Evolutionary conservation across 805 yeast species (phyloP).

Genomic region (Zygoascus bituminiphila): DNA sequence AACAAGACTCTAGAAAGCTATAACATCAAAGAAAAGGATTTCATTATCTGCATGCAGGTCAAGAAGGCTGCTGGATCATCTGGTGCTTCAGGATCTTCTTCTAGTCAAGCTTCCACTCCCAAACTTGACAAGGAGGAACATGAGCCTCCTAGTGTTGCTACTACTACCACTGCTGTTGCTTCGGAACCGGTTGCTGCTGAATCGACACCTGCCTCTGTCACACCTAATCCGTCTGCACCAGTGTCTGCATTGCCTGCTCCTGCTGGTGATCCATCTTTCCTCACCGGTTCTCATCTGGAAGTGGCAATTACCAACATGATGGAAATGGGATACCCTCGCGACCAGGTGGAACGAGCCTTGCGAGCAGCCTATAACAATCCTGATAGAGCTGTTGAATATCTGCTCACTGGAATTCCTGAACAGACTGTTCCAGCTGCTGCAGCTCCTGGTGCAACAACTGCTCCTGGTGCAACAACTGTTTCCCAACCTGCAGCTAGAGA

Average conservation of each 20-base stretch:
- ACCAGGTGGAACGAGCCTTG: conserved; percentile 81
- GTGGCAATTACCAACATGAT: conserved; percentile 72
- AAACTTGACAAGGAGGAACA: conserved; percentile 17
- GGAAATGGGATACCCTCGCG: conserved; percentile 93
- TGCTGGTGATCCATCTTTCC: conserved; percentile 33
- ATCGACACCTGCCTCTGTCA: conserved; percentile 16
- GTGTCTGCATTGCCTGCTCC: conserved; percentile 24
- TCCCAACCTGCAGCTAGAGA: conserved; percentile 1
- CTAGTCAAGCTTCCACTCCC: conserved; percentile 21
- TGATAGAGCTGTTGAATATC: conserved; percentile 93
- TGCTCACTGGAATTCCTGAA: conserved; percentile 84
- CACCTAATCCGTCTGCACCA: conserved; percentile 25
- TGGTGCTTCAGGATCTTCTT: conserved; percentile 12
- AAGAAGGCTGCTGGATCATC: conserved; percentile 42
- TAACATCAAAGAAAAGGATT: conserved; percentile 73
- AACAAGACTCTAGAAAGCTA: conserved; percentile 62
- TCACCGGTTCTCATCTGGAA: conserved; percentile 71
- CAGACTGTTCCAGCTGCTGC: conserved; percentile 30
- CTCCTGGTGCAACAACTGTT: conserved; percentile 18
- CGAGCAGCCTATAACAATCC: conserved; percentile 96
- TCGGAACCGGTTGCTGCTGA: conserved; percentile 21
- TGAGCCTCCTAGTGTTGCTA: conserved; percentile 16
- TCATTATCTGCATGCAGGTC: conserved; percentile 72
- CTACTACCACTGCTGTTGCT: conserved; percentile 20
- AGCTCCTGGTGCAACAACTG: conserved; percentile 19